Evolutionary conservation across 2,329 filamentous ascomycete species (phyloP).

Genomic region (Clonostachys chloroleuca): DNA sequence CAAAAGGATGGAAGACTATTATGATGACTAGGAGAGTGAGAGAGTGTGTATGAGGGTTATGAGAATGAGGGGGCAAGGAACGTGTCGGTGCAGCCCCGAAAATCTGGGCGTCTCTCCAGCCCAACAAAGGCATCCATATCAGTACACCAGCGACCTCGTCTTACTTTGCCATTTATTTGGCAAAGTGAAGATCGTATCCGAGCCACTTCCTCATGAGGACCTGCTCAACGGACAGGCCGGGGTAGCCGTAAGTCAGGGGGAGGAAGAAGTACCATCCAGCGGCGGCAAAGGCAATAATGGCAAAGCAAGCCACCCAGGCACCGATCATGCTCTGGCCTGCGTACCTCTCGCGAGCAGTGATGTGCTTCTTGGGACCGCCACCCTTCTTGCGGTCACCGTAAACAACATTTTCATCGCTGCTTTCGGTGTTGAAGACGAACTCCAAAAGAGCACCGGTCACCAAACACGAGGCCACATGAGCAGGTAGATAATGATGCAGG

Average conservation of each 20-base stretch:
- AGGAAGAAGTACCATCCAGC: constrained; percentile 91
- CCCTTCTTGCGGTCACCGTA: constrained; percentile 33
- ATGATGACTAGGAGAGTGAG: too few species aligned
- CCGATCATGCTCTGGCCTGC: constrained; percentile 71
- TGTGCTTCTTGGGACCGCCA: constrained; percentile 49
- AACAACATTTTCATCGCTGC: constrained; percentile 52
- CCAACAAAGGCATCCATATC: too few species aligned
- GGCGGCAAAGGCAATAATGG: constrained; percentile 64
- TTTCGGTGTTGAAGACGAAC: constrained; percentile 92
- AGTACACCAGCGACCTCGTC: too few species aligned
- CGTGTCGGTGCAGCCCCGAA: too few species aligned
- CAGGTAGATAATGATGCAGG: constrained; percentile 94
- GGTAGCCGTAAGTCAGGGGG: constrained; percentile 91
- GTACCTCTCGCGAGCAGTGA: constrained; percentile 79
- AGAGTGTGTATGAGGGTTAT: too few species aligned
- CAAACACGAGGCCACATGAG: constrained; percentile 84
- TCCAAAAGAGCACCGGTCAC: constrained; percentile 90
- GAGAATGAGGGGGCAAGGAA: too few species aligned
- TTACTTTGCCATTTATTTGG: constrained; percentile 61
- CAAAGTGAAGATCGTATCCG: constrained; percentile 96
- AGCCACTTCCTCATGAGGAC: constrained; percentile 90
- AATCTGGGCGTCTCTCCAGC: too few species aligned
- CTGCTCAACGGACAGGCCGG: constrained; percentile 74
- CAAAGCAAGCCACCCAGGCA: constrained; percentile 73
- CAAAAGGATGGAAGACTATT: too few species aligned